These are phyloP conservation scores for Geotrichum restrictum DNA, from an alignment of 1,139 yeast genomes.

Conservation along the genomic window DNA sequence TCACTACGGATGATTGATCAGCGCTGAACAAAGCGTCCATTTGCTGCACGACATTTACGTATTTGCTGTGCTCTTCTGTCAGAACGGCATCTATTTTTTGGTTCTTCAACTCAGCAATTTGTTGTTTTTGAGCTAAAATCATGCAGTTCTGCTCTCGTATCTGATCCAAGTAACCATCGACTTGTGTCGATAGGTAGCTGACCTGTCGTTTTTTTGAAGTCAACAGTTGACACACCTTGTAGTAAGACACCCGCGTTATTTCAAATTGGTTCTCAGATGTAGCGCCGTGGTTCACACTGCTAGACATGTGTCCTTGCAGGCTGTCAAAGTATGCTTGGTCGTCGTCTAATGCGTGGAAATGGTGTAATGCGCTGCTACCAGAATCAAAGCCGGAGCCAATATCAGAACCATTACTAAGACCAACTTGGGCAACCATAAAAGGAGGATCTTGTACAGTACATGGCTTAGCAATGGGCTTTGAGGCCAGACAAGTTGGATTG, in stretches of 20 bases:
- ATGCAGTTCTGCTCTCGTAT: neutral
- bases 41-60: neutral
- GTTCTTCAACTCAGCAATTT: conserved; percentile 1
- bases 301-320: no score
- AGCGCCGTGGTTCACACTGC: no score
- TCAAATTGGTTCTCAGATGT: no score
- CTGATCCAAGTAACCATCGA: neutral
- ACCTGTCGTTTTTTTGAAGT: conserved; percentile 3
- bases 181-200: neutral
- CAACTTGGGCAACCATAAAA: no score
- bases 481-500: no score
- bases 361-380: no score
- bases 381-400: no score
- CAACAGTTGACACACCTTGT: conserved; percentile 1
- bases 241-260: conserved; percentile 3
- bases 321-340: no score
- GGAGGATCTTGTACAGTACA: no score
- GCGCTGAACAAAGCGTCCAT: neutral
- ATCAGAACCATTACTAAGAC: no score
- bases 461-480: no score
- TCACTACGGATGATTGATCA: neutral
- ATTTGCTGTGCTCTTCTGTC: neutral
- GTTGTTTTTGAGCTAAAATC: neutral
- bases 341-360: no score
- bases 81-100: neutral